Evolutionary conservation across 192 early-diverging fungal genomes (phyloP).

Genomic region (Coemansia sp.): DNA sequence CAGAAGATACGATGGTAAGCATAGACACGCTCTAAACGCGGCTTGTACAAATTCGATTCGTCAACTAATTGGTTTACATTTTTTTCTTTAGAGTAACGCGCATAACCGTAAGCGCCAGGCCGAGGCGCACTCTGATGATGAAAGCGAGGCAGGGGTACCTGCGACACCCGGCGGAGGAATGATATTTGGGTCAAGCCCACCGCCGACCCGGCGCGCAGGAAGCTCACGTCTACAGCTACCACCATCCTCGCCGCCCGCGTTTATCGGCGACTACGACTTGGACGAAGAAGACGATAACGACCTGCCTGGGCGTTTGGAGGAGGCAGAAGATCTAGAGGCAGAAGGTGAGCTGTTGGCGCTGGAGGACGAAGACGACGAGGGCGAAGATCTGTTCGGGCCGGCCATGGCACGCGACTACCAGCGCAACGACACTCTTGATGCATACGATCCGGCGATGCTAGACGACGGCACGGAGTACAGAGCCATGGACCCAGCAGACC

Average conservation of each 20-base stretch:
- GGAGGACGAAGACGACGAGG: constrained; percentile 73
- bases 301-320: constrained; percentile 36
- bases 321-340: constrained; percentile 29
- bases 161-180: constrained; percentile 54
- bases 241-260: constrained; percentile 51
- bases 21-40: neutral
- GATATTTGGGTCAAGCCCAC: constrained; percentile 50
- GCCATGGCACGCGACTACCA: constrained; percentile 87
- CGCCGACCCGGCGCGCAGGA: constrained; percentile 38
- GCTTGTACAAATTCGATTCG: neutral
- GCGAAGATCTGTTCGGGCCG: constrained; percentile 91
- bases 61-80: neutral
- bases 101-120: constrained; percentile 49
- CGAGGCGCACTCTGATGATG: constrained; percentile 38
- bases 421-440: constrained; percentile 70
- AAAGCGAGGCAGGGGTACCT: constrained; percentile 24
- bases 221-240: constrained; percentile 28
- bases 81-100: constrained; percentile 18
- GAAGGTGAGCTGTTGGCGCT: constrained; percentile 49
- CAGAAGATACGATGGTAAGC: neutral
- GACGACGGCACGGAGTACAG: constrained; percentile 79
- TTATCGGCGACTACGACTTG: constrained; percentile 19
- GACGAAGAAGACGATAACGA: constrained; percentile 18
- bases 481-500: constrained; percentile 68
- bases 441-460: constrained; percentile 80